Evolutionary conservation across 352 stramenopile genomes (phyloP), one percentile per base, ranked within the genome.

Genomic region (Peronospora destructor): DNA sequence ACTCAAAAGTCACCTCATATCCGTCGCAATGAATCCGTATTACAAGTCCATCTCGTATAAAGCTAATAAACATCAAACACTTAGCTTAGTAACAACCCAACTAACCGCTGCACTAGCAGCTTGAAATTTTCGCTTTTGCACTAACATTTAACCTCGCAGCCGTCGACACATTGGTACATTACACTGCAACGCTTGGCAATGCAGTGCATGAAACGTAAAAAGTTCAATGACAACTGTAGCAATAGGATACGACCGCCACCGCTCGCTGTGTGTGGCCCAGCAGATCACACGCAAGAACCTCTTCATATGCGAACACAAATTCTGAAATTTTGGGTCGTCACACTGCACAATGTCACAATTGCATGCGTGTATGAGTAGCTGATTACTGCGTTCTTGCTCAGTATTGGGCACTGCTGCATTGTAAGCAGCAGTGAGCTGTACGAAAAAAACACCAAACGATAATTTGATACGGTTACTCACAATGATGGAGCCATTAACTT

Each of bases 281-380:
- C 68, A 84, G 1, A 61, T 53, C 10, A 68, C 73, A 0, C 71
- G 67, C 30, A 87, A 33, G 16, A 85, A 85, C 0, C 70, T 56
- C 68, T 84, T 84, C 72, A 87, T 84, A 43, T 76, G 66, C 7
- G 60, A 39, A 47, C 73, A 87, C 0, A 81, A 50, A 16, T 29
- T 56, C 0, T 54, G 50, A 45, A 78, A 81, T 7, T 66, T 41
- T 0, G 30, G 6, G 41, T 75, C 53, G 12, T n/a, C 6, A 35
- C 75, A 87, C 13, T 58, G 53, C 9, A 29, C 7, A 14, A 63
- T 53, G 37, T 83, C 72, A 53, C 75, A 87, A 16, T 62, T 65
- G 48, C 75, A 87, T 25, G 75, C 68, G 37, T 87, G 75, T 0
- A 76, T 40, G 2, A 87, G 66, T 30, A 87, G 47, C 32, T 56